Evolutionary conservation across 73 alveolate species (phyloP).

Genomic region (Uronychia binucleata): DNA sequence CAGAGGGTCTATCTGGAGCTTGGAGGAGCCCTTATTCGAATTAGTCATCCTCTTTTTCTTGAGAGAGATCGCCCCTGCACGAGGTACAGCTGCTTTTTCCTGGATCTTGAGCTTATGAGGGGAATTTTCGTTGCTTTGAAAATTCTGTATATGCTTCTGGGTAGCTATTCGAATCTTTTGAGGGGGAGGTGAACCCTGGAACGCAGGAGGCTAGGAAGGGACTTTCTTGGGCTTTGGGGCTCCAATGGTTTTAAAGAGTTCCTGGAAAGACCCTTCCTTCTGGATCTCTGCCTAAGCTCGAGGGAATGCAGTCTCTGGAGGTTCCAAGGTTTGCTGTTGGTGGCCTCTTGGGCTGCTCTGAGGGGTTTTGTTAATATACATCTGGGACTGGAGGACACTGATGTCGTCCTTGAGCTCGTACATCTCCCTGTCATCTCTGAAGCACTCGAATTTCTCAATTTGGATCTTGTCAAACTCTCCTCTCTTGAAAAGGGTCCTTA

Average conservation of each 20-base stretch:
- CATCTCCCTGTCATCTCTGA: not conserved
- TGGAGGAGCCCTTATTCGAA: no score
- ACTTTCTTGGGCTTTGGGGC: not conserved
- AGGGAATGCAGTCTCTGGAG: not conserved
- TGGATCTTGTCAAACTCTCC: not conserved
- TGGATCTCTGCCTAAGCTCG: not conserved
- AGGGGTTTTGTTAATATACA: not conserved
- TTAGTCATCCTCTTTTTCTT: no score
- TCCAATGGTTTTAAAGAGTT: not conserved
- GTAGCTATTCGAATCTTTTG: not conserved
- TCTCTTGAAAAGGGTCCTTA: not conserved
- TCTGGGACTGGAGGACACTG: not conserved
- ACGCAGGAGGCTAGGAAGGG: not conserved
- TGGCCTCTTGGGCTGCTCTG: not conserved
- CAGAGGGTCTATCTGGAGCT: no score
- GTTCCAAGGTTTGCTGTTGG: no score
- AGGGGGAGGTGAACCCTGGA: no score
- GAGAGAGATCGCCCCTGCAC: no score
- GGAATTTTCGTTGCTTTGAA: no score
- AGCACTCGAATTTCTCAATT: not conserved
- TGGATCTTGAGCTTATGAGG: no score
- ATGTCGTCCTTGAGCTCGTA: not conserved
- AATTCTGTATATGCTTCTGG: no score
- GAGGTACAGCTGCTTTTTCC: no score
- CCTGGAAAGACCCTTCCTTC: not conserved